A percentile compares a stretch with the other conserved stretches of the same genome.
phyloP scores from a whole-genome alignment of 2,329 filamentous ascomycete species.

The Dothideomycetes sp. region DNA sequence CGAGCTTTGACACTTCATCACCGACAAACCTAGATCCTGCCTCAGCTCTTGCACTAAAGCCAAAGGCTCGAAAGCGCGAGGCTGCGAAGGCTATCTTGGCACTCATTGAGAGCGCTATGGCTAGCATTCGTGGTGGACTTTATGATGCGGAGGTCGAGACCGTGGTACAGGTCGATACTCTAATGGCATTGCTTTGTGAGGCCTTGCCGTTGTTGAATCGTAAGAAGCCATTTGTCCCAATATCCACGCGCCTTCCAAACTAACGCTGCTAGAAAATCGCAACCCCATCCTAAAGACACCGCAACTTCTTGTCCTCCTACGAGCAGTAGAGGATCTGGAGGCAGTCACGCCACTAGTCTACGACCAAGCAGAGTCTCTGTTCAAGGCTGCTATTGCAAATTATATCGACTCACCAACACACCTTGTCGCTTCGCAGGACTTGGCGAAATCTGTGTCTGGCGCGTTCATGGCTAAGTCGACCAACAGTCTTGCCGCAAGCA shows the following conservation, averaged over 20 bases:
- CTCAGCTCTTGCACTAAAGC: conserved; percentile 28
- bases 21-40: conserved; percentile 1
- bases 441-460: conserved; percentile 15
- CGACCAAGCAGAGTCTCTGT: conserved; percentile 64
- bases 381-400: conserved; percentile 63
- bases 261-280: conserved; percentile 27
- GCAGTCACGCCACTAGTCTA: conserved; percentile 65
- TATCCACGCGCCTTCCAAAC: conserved; percentile 11
- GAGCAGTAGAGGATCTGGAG: conserved; percentile 69
- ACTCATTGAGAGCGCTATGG: conserved; percentile 76
- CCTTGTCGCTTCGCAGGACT: conserved; percentile 14
- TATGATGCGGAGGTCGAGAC: conserved; percentile 73
- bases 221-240: conserved; percentile 23
- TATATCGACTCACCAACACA: conserved; percentile 35
- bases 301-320: conserved; percentile 65
- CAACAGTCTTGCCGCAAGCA: conserved; percentile 38
- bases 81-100: conserved; percentile 66
- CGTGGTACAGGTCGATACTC: conserved; percentile 78
- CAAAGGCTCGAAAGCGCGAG: conserved; percentile 53
- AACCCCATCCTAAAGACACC: conserved; percentile 52
- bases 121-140: conserved; percentile 82
- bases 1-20: conserved; percentile 36
- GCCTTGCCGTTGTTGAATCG: conserved; percentile 63
- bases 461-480: conserved; percentile 21
- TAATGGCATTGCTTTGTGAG: conserved; percentile 76